phyloP scores from a whole-genome alignment of 2,329 filamentous ascomycete genomes.

The Xylaria sp. region DNA sequence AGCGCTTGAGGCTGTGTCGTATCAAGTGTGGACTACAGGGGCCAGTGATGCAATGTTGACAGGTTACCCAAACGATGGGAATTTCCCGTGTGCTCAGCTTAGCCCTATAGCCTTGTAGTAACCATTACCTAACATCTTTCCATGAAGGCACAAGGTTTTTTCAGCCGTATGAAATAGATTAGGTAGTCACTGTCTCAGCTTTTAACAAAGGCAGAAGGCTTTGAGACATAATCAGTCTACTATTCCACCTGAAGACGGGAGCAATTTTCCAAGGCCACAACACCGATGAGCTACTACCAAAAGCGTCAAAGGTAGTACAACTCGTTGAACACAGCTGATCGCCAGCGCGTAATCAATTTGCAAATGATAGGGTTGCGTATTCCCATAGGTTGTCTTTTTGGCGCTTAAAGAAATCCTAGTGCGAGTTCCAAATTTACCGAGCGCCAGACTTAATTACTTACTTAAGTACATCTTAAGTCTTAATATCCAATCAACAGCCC shows the following conservation, averaged over 20 bases:
- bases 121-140: too few species aligned
- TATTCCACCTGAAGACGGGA: background rate
- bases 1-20: conserved; percentile 22
- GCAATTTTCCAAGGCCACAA: background rate
- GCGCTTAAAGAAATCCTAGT: background rate
- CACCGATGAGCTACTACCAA: background rate
- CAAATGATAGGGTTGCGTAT: background rate
- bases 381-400: background rate
- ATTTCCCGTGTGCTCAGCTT: background rate
- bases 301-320: background rate
- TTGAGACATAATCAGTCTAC: too few species aligned
- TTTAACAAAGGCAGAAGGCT: background rate
- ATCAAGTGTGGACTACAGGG: background rate
- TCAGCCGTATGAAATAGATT: too few species aligned
- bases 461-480: background rate
- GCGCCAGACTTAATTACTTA: too few species aligned
- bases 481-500: conserved; percentile 17
- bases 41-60: background rate
- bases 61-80: too few species aligned
- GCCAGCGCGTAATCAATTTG: background rate
- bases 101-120: background rate
- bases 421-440: background rate
- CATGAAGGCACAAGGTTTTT: background rate
- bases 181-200: background rate
- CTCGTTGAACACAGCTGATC: background rate